Evolutionary conservation across 179 eudicot genomes (phyloP), one percentile per base, ranked within the genome.

Genomic region (Spergularia azorica): DNA sequence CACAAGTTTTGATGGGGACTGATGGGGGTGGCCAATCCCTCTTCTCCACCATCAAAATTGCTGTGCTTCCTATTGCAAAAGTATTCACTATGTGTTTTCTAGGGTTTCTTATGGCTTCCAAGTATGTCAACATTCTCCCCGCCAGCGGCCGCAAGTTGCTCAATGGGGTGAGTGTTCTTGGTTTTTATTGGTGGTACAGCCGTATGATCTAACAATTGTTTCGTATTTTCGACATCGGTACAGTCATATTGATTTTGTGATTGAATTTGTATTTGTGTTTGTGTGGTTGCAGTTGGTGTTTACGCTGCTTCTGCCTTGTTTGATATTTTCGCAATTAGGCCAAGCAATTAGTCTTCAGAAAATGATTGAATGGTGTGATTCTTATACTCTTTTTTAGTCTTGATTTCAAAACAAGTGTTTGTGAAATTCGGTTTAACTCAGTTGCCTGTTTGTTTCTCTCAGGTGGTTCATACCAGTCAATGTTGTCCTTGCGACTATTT

Each of bases 391-490:
- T 65, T 17, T 14, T 64, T 12, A 1, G 15, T 57, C 18, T 54
- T 7, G 36, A 26, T 50, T 55, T 60, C 15, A 11, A 14, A 39
- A 61, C 5, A 3, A n/a, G 8, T 68, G 8, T 52, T 57, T 67
- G 58, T 20, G 10, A 60, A 11, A n/a, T 59, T 70, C 43, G 21
- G 65, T 46, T 62, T 16, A 62, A 69, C 38, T 52, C 51, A 67
- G 15, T 39, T 70, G 57, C 64, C 64, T 39, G 54, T 50, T 68
- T 52, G 32, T 82, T 67, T 64, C 9, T 26, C 76, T 65, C 92
- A 94, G 98, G 98, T 94, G 98, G 98, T 94, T 94, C 79, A 94
- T 94, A 77, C 98, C 98, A 73, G 78, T 90, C 77, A 94, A 94
- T 79, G 87, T 94, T 67, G 57, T 92, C 72, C 85, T 94, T 10